Percentiles rank a stretch among this genome's conserved stretches.
phyloP scores from a whole-genome alignment of 2,329 filamentous ascomycete species.

The Aspergillus costaricaensis region DNA sequence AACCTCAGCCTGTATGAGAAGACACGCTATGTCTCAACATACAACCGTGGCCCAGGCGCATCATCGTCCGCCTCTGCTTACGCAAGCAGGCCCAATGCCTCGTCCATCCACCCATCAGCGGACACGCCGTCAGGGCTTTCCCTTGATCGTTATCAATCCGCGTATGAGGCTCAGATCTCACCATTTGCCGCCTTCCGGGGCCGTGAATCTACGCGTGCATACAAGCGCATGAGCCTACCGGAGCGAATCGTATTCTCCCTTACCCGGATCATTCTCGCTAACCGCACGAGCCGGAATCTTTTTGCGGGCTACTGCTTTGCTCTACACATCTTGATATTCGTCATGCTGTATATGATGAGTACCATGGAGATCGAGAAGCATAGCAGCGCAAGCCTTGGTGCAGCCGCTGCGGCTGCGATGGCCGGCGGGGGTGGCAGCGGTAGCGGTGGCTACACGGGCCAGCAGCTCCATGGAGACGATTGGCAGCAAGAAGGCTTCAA shows the following conservation, averaged over 20 bases:
- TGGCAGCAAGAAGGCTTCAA: constrained; percentile 67
- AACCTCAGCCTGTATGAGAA: constrained; percentile 97
- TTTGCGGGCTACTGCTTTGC: constrained; percentile 91
- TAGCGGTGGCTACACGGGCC: constrained; percentile 32
- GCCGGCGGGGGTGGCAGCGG: constrained; percentile 28
- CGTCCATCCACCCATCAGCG: constrained; percentile 64
- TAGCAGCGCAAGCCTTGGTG: constrained; percentile 55
- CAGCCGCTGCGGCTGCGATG: constrained; percentile 43
- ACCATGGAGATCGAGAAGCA: constrained; percentile 66
- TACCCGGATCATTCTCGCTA: constrained; percentile 86
- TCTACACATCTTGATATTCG: constrained; percentile 83
- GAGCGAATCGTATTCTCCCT: constrained; percentile 89
- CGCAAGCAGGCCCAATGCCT: constrained; percentile 71
- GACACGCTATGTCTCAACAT: constrained; percentile 92
- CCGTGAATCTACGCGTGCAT: constrained; percentile 86
- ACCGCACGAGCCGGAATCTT: constrained; percentile 84
- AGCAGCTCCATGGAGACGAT: constrained; percentile 50
- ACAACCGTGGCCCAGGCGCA: constrained; percentile 70
- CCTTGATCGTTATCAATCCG: constrained; percentile 82
- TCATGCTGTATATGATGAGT: constrained; percentile 82
- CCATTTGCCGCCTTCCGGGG: constrained; percentile 95
- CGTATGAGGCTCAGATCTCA: constrained; percentile 93
- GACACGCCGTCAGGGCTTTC: constrained; percentile 65
- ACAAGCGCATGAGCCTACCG: constrained; percentile 88
- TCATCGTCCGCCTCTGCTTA: constrained; percentile 63